Evolutionary conservation across 495 filamentous ascomycete genomes (phyloP).

Genomic region (Hypoxylon cercidicola): DNA sequence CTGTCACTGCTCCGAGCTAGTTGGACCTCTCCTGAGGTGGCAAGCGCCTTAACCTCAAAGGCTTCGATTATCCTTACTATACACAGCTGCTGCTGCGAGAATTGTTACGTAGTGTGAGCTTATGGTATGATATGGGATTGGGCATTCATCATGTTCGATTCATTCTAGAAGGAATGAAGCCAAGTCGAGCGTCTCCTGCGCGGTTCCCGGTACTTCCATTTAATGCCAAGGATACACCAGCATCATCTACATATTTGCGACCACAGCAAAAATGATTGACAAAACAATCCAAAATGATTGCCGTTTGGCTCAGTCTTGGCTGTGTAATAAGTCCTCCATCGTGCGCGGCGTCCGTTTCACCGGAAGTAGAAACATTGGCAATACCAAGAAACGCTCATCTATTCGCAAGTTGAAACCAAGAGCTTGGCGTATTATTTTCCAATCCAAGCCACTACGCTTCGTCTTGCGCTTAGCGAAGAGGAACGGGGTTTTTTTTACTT

Average conservation of each 20-base stretch:
- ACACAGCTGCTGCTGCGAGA: conserved; percentile 20
- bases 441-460: conserved; percentile 23
- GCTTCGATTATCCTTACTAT: conserved; percentile 5
- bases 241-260: conserved; percentile 24
- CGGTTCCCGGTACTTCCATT: conserved; percentile 19
- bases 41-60: not conserved
- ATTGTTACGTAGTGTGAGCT: conserved; percentile 11
- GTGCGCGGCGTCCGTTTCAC: conserved; percentile 31
- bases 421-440: conserved; percentile 32
- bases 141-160: conserved; percentile 13
- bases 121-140: conserved; percentile 11
- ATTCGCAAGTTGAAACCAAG: conserved; percentile 37
- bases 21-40: not conserved
- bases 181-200: conserved; percentile 9
- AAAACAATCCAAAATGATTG: conserved; percentile 31
- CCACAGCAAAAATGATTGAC: conserved; percentile 18
- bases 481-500: conserved; percentile 20
- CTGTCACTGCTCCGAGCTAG: conserved; percentile 3
- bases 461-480: conserved; percentile 25
- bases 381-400: conserved; percentile 44
- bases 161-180: conserved; percentile 36
- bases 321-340: conserved; percentile 31
- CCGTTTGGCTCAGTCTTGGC: conserved; percentile 35
- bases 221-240: conserved; percentile 28
- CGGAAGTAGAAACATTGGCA: conserved; percentile 37